Evolutionary conservation across 2,329 filamentous ascomycete species (phyloP).

Genomic region (Phialocephala sp.): DNA sequence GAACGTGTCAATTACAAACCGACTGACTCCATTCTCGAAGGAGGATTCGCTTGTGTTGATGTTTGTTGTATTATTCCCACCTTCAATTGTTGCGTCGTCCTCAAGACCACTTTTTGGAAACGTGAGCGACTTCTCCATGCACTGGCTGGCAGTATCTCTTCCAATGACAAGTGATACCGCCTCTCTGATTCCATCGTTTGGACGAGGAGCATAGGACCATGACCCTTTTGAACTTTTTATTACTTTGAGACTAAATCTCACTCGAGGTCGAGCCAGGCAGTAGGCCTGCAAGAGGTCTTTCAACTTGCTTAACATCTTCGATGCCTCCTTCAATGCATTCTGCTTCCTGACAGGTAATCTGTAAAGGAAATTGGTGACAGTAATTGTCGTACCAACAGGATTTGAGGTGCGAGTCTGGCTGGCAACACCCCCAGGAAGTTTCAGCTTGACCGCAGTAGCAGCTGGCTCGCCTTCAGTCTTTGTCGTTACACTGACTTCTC

Average conservation of each 20-base stretch:
- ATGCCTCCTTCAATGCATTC: constrained; percentile 59
- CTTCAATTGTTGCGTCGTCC: not conserved
- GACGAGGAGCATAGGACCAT: constrained; percentile 68
- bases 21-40: not conserved
- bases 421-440: constrained; percentile 46
- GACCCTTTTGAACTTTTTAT: constrained; percentile 55
- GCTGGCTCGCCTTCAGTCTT: constrained; percentile 65
- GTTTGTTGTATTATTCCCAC: not conserved
- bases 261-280: constrained; percentile 66
- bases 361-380: constrained; percentile 63
- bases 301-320: constrained; percentile 62
- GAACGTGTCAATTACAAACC: constrained; percentile 60
- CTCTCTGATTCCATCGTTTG: constrained; percentile 57
- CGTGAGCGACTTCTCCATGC: constrained; percentile 46
- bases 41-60: not conserved
- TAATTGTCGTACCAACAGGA: constrained; percentile 72
- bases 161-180: constrained; percentile 68
- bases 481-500: constrained; percentile 66
- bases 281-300: constrained; percentile 67
- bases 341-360: constrained; percentile 68
- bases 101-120: not conserved
- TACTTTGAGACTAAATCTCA: constrained; percentile 66
- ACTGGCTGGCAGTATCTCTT: constrained; percentile 59
- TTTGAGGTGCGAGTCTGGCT: constrained; percentile 51
- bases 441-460: constrained; percentile 56